Conservation (phyloP, 2,329 filamentous ascomycete species). For the Penicillium paneum region DNA sequence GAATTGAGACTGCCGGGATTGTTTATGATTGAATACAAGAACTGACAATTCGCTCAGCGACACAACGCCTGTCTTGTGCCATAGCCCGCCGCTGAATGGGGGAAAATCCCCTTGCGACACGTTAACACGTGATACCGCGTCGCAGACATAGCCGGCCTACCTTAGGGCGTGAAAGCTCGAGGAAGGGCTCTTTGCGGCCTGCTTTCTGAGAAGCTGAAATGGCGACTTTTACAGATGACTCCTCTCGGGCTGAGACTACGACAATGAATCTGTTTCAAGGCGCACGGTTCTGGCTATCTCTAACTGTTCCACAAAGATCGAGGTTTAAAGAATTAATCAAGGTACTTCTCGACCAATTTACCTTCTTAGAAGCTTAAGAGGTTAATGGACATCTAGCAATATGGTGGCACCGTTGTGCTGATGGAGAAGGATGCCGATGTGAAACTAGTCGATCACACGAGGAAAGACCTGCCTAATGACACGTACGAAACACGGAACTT, state of each 20-base stretch:
- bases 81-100: background rate
- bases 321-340: constrained; percentile 50
- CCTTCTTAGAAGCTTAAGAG: background rate
- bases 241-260: background rate
- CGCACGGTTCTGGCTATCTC: constrained; percentile 58
- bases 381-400: constrained; percentile 33
- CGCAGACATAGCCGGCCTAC: background rate
- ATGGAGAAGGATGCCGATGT: constrained; percentile 57
- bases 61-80: background rate
- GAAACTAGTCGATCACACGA: constrained; percentile 57
- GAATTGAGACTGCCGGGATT: background rate
- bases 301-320: constrained; percentile 51
- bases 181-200: background rate
- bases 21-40: background rate
- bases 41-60: background rate
- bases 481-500: constrained; percentile 42
- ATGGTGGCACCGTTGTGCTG: constrained; percentile 55
- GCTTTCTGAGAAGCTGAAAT: background rate
- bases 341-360: constrained; percentile 24
- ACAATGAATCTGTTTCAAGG: constrained; percentile 49
- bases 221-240: background rate
- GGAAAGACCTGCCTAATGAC: constrained; percentile 48
- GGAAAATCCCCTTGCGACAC: constrained; percentile 6
- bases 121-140: constrained; percentile 29
- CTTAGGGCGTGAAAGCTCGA: background rate